Percentiles rank a stretch among this genome's conserved stretches.
Evolutionary conservation across 1,284 basidiomycete genomes (phyloP).

Genomic region (Ceratobasidium sp.): DNA sequence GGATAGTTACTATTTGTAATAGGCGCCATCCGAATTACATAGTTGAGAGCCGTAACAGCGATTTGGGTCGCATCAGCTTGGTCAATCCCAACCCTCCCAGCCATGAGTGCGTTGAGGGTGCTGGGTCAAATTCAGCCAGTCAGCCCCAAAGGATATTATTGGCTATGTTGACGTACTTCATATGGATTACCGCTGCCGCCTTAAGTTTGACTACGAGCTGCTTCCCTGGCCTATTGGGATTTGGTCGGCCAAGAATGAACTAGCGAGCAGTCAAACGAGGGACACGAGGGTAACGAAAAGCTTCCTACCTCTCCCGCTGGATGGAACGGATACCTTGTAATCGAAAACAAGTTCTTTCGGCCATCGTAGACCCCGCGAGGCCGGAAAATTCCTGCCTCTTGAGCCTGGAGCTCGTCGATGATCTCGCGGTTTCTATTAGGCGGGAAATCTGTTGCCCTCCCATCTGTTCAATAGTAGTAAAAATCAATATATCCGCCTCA

Average conservation of each 20-base stretch:
- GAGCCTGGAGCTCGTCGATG: slow-evolving; percentile 38
- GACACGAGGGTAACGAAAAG: background rate
- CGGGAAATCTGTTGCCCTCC: slow-evolving; percentile 7
- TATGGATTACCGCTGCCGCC: slow-evolving; percentile 27
- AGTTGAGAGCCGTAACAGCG: slow-evolving; percentile 81
- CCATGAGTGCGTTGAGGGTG: slow-evolving; percentile 32
- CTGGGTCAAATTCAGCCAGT: background rate
- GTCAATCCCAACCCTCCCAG: slow-evolving; percentile 41
- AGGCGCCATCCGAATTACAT: slow-evolving; percentile 82
- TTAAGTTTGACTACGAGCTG: slow-evolving; percentile 27
- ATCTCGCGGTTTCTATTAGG: slow-evolving; percentile 43
- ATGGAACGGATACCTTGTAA: slow-evolving; percentile 57
- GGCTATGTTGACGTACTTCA: slow-evolving; percentile 6
- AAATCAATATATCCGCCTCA: background rate
- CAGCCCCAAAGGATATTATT: background rate
- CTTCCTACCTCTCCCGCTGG: slow-evolving; percentile 6
- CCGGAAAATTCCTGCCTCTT: slow-evolving; percentile 21
- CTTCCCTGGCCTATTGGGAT: background rate
- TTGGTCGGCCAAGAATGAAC: slow-evolving; percentile 4
- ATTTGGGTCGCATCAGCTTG: slow-evolving; percentile 58
- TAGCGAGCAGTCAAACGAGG: background rate
- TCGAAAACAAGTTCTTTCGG: slow-evolving; percentile 79
- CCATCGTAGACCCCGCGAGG: slow-evolving; percentile 73
- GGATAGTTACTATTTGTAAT: slow-evolving; percentile 67
- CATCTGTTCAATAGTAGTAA: background rate